Evolutionary conservation across 768 basidiomycete species (phyloP).

Genomic region (Lyophyllum shimeji): DNA sequence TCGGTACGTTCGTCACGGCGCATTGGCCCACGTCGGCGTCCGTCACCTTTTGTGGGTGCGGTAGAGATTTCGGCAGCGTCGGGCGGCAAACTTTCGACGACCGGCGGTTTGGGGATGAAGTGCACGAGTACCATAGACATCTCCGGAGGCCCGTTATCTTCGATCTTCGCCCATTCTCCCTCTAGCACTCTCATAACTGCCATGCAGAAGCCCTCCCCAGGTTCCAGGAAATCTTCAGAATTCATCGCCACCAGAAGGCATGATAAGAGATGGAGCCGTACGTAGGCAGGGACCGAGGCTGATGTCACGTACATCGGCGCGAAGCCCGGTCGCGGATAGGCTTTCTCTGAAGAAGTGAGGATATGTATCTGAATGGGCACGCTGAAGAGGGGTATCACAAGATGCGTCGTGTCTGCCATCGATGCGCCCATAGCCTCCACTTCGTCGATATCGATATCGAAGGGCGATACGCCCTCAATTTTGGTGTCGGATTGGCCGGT

Average conservation of each 20-base stretch:
- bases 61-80: slow-evolving; percentile 2
- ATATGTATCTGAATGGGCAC: slow-evolving; percentile 69
- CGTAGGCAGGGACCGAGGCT: slow-evolving; percentile 67
- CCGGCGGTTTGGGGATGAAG: slow-evolving; percentile 41
- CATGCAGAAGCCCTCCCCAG: slow-evolving; percentile 73
- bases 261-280: slow-evolving; percentile 80
- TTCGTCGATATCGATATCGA: slow-evolving; percentile 43
- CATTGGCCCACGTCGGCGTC: slow-evolving; percentile 20
- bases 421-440: slow-evolving; percentile 56
- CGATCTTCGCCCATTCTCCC: slow-evolving; percentile 63
- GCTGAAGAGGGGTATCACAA: slow-evolving; percentile 63
- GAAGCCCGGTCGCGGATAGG: slow-evolving; percentile 43
- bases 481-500: slow-evolving; percentile 6
- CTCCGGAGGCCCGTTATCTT: slow-evolving; percentile 74
- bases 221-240: slow-evolving; percentile 53
- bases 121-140: slow-evolving; percentile 65
- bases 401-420: slow-evolving; percentile 42
- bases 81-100: slow-evolving; percentile 3
- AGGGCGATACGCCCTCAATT: slow-evolving; percentile 20
- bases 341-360: slow-evolving; percentile 47
- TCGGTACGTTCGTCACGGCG: slow-evolving; percentile 44
- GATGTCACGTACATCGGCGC: slow-evolving; percentile 80
- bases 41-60: slow-evolving; percentile 1
- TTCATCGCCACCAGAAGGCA: slow-evolving; percentile 58
- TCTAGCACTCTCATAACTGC: slow-evolving; percentile 70